Evolutionary conservation across 257 asterid genomes (phyloP).

Genomic region (Solanum neorickii): DNA sequence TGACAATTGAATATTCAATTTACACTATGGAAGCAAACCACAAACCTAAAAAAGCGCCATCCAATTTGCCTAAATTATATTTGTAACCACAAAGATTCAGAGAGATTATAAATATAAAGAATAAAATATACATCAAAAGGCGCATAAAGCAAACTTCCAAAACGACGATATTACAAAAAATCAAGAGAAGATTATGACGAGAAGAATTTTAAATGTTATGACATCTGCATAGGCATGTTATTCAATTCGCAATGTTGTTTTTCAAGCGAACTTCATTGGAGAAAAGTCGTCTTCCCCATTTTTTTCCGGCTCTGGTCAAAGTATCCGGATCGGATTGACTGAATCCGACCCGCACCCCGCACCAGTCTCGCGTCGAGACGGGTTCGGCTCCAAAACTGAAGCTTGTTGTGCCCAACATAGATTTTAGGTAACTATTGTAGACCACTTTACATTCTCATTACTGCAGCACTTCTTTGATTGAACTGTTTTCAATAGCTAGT

Average conservation of each 20-base stretch:
- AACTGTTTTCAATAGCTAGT: not conserved
- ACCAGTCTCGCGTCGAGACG: too few species aligned
- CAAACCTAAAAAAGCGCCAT: not conserved
- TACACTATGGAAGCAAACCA: not conserved
- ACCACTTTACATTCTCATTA: not conserved
- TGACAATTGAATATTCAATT: not conserved
- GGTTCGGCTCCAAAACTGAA: too few species aligned
- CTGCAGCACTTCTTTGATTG: not conserved
- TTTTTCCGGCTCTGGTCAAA: too few species aligned
- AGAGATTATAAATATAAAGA: not conserved
- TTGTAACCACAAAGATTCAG: not conserved
- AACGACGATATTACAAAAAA: not conserved
- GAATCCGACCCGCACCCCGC: too few species aligned
- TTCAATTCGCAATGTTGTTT: not conserved
- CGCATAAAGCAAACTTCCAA: not conserved
- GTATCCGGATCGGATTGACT: too few species aligned
- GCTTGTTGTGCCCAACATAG: too few species aligned
- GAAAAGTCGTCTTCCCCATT: too few species aligned
- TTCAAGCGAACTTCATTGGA: too few species aligned
- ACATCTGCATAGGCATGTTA: not conserved
- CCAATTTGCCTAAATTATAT: not conserved
- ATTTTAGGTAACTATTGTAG: not conserved
- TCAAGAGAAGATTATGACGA: not conserved
- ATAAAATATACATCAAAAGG: not conserved
- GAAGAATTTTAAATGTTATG: not conserved